These are phyloP conservation scores for Mycena sanguinolenta DNA, from an alignment of 768 basidiomycete genomes.

Conservation along the genomic window DNA sequence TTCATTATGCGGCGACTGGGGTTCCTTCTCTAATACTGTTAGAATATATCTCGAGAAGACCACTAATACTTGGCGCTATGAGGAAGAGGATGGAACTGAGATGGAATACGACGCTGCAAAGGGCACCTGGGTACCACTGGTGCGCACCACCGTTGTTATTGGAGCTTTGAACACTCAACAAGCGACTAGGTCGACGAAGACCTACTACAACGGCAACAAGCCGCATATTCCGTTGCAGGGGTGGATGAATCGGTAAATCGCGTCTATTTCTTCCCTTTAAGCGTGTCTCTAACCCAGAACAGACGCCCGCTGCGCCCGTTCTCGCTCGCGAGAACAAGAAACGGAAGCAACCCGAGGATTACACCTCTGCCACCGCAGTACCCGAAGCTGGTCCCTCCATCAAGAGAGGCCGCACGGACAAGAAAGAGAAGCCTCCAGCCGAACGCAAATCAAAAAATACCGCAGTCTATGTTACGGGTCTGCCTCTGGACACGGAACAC, in stretches of 20 bases:
- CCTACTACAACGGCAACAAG: constrained; percentile 89
- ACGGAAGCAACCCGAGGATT: constrained; percentile 81
- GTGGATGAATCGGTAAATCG: constrained; percentile 91
- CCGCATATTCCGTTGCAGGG: constrained; percentile 91
- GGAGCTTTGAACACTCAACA: constrained; percentile 1
- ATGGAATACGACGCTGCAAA: constrained; percentile 88
- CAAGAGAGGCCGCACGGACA: constrained; percentile 78
- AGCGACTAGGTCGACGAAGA: constrained; percentile 85
- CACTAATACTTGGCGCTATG: constrained; percentile 86
- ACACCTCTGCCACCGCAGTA: constrained; percentile 67
- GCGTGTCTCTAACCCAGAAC: constrained; percentile 40
- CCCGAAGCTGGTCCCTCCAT: constrained; percentile 64
- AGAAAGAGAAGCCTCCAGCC: constrained; percentile 56
- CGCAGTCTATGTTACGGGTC: constrained; percentile 88
- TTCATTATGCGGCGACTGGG: constrained; percentile 29
- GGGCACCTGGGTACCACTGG: constrained; percentile 86
- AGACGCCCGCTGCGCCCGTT: constrained; percentile 92
- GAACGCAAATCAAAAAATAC: constrained; percentile 90
- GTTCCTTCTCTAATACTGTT: constrained; percentile 24
- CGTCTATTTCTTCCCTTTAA: constrained; percentile 18
- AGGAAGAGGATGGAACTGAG: constrained; percentile 91
- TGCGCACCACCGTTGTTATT: constrained; percentile 57
- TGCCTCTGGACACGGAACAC: constrained; percentile 81
- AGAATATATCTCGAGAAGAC: constrained; percentile 85
- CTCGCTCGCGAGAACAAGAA: constrained; percentile 85